phyloP scores from a whole-genome alignment of 2,329 filamentous ascomycete species.

The Pyrenochaeta sp. region DNA sequence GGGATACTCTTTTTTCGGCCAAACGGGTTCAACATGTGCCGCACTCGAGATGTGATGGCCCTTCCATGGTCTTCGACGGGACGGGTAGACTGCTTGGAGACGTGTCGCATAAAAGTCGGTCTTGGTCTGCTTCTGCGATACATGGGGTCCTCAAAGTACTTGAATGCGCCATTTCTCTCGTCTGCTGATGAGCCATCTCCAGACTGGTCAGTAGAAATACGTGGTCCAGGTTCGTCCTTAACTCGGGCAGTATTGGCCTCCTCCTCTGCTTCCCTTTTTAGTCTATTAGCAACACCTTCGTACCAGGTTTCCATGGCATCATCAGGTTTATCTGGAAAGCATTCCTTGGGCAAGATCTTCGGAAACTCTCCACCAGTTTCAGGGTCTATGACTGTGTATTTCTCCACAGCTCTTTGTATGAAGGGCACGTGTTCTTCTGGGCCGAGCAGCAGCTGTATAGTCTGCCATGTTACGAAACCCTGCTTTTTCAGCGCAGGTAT shows the following conservation, averaged over 20 bases:
- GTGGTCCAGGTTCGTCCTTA: constrained; percentile 34
- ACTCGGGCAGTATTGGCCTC: constrained; percentile 31
- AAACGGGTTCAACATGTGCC: constrained; percentile 47
- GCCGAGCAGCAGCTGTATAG: constrained; percentile 84
- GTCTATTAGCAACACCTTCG: constrained; percentile 72
- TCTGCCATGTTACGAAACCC: constrained; percentile 94
- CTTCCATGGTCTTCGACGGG: constrained; percentile 37
- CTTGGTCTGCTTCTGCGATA: constrained; percentile 55
- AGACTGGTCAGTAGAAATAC: constrained; percentile 41
- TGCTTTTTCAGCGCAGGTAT: constrained; percentile 82
- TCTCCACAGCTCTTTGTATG: constrained; percentile 78
- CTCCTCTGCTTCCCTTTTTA: constrained; percentile 68
- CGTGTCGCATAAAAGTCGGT: constrained; percentile 52
- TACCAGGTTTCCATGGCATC: constrained; percentile 88
- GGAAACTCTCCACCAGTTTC: constrained; percentile 66
- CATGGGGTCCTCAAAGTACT: constrained; percentile 59
- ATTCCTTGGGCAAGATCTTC: constrained; percentile 69
- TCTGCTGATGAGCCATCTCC: constrained; percentile 50
- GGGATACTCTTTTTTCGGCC: constrained; percentile 33
- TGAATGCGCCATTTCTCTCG: constrained; percentile 53
- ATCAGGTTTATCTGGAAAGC: constrained; percentile 77
- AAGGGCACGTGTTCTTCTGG: constrained; percentile 89
- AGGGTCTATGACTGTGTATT: constrained; percentile 79
- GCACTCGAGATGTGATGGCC: constrained; percentile 37
- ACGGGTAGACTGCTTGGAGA: constrained; percentile 40